phyloP scores from a whole-genome alignment of 129 eudicot species.

The Cynara cardunculus region DNA sequence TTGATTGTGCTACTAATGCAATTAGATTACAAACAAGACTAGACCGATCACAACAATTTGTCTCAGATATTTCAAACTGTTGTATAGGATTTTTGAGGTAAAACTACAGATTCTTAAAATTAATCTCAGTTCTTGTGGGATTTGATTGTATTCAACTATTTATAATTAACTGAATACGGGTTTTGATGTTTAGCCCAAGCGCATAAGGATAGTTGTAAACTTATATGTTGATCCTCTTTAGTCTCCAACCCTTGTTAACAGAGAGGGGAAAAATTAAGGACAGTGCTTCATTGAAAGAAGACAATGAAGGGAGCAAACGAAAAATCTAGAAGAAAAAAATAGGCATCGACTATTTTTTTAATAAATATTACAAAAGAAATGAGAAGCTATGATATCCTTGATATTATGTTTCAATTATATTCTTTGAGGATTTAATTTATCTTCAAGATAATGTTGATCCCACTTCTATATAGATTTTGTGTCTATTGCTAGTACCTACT shows the following conservation, averaged over 20 bases:
- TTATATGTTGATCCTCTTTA: neutral
- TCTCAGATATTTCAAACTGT: neutral
- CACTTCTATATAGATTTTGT: neutral
- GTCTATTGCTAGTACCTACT: too few species aligned
- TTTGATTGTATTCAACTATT: neutral
- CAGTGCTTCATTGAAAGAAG: too few species aligned
- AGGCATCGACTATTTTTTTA: too few species aligned
- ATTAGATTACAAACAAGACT: neutral
- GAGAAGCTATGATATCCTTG: too few species aligned
- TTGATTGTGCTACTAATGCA: too few species aligned
- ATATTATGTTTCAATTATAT: too few species aligned
- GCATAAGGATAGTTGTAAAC: neutral
- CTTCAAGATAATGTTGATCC: neutral
- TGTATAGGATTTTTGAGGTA: neutral
- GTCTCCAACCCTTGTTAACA: neutral
- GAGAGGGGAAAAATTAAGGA: neutral
- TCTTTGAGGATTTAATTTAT: too few species aligned
- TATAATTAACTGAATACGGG: neutral
- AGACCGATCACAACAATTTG: neutral
- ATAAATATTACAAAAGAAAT: too few species aligned
- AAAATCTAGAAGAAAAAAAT: too few species aligned
- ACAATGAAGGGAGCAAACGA: too few species aligned
- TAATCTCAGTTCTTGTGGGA: neutral
- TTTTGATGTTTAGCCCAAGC: neutral
- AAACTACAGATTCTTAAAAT: neutral